These are phyloP conservation scores for Populus hybrid DNA, from an alignment of 441 rosid species.

Conservation along the genomic window DNA sequence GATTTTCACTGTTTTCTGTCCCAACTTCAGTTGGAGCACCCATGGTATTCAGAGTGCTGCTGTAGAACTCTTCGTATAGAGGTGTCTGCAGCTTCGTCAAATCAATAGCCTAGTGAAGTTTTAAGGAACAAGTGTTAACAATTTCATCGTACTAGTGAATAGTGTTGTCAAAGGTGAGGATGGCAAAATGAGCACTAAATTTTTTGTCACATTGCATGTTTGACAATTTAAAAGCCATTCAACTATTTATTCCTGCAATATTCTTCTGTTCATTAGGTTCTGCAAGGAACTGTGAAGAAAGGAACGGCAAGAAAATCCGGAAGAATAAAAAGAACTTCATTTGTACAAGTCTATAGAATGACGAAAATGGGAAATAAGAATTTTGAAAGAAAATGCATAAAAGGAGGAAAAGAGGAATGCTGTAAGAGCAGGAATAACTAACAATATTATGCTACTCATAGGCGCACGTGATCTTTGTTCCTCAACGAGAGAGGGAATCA, in stretches of 20 bases:
- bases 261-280: not conserved
- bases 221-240: not conserved
- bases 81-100: slow-evolving; percentile 94
- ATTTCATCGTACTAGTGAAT: not conserved
- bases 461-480: not conserved
- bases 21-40: slow-evolving; percentile 46
- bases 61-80: slow-evolving; percentile 82
- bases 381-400: not conserved
- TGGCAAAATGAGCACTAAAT: not conserved
- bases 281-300: not conserved
- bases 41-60: slow-evolving; percentile 43
- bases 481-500: not conserved
- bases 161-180: not conserved
- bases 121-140: not conserved
- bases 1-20: slow-evolving; percentile 34
- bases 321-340: not conserved
- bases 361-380: not conserved
- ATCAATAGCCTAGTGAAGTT: slow-evolving; percentile 64
- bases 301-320: not conserved
- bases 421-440: not conserved
- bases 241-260: not conserved
- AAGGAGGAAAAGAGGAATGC: not conserved
- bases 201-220: not conserved
- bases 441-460: not conserved
- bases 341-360: not conserved